Base-by-base conservation (phyloP, 352 stramenopile genomes). In the Phytophthora chlamydospora region DNA sequence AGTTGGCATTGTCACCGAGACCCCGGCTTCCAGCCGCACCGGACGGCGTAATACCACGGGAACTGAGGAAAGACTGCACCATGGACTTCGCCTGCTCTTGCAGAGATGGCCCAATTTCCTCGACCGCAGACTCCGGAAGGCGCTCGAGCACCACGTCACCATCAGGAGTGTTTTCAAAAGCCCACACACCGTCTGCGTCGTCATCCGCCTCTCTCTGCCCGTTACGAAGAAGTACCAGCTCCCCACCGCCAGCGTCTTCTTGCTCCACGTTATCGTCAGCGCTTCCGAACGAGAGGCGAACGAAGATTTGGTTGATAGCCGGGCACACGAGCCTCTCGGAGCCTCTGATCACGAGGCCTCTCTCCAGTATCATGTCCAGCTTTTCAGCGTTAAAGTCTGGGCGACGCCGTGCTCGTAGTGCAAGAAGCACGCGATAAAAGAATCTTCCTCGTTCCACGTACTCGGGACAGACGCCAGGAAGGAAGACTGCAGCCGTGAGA, bases 81-180 rank as follows among this genome's bases (percentile, higher is more conserved):
- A 92, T 60, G 6, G 81, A 84, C 39, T 90, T 91, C 2, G 83
- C 80, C 60, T 91, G 85, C 13, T 92, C 80, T 54, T 85, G 80
- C 10, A 93, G 52, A 5, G 62, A 33, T 24, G 63, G 51, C 1
- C 62, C 56, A 38, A 63, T 60, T 16, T 69, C 66, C 42, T 80
- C 69, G 2, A 56, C n/a, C 9, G 13, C 17, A 62, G 73, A 80
- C 35, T 89, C 77, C 2, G 84, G 69, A 4, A 93, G 57, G 2
- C 83, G 73, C 48, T 93, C 80, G 4, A 91, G 65, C 10, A 88
- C 80, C 3, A 88, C 62, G 1, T 74, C 76, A 0, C 81, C 81
- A 29, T 89, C 75, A 9, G 67, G 56, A 0, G 83, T 87, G 40
- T 84, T 90, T 65, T 89, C 78, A 46, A 87, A 91, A 10, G 78